Base-by-base conservation (phyloP, 1,284 basidiomycete species). In the Volvariella volvacea region DNA sequence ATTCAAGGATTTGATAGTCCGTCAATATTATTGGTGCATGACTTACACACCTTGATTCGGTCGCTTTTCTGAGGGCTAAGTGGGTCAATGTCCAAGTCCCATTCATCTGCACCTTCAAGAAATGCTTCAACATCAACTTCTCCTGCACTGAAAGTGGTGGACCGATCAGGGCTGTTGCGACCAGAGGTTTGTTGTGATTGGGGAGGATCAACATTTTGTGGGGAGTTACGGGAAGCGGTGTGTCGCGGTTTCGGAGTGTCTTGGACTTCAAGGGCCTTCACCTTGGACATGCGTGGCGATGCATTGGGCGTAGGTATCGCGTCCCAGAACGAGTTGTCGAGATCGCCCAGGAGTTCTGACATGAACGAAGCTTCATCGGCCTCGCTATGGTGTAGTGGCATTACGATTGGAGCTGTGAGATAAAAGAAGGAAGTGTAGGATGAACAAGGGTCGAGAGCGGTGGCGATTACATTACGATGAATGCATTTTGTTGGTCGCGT, bases 101-200 rank as follows among this genome's bases (percentile, higher is more conserved):
- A 80, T 43, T 76, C 65, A 61, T 80, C 78, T 1, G 74, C 74
- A 1, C 77, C 80, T 40, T 78, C 69, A 8, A 78, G 55, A 9
- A 80, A 64, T 9, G 59, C 51, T 4, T 55, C 44, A 36, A 76
- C 52, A 46, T 76, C 69, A 8, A 64, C 43, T 43, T 69, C 65
- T 4, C 55, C 51, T 30, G 54, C 53, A 14, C 53, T 48, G 39
- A 56, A 57, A 3, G 55, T 30, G 45, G 54, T 52, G 12, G 55
- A 52, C 22, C 25, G 25, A 28, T 6, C 25, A 28, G 25, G 25
- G 6, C 12, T 12, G 25, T n/a, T n/a, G n/a, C 30, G 30, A 31
- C 9, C 30, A 9, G n/a, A n/a, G 30, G 30, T 31, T n/a, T 31
- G 9, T 46, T 16, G 48, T 30, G 41, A 39, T 22, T 8, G 51